Base-by-base conservation (phyloP, 176 grass and related monocot genomes). In the Alopecurus myosuroides region DNA sequence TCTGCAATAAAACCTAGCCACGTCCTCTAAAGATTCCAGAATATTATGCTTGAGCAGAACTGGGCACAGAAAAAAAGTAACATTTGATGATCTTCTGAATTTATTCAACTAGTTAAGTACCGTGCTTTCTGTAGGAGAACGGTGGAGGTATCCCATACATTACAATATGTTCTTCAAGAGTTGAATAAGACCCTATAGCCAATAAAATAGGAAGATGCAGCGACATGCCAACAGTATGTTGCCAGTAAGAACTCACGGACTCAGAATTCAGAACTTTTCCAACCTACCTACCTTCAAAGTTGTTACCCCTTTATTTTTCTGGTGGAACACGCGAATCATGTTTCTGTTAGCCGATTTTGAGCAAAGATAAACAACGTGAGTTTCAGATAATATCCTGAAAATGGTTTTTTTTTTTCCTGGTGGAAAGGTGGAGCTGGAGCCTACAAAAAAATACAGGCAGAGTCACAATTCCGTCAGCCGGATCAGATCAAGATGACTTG, bases 131-230 rank as follows among this genome's bases (percentile, higher is more conserved):
- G 84, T 94, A 61, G 25, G 84, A 52, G 86, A 89, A 79, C 1
- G 18, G 57, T 33, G 77, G 17, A 31, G 64, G 76, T 90, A 68
- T 94, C 88, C 69, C 88, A 87, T 75, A 92, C 79, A 62, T 79
- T 82, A 55, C 79, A 62, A 82, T 82, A 55, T 89, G 81, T 63
- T 82, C 80, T 86, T 90, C 76, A 51, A 90, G 70, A 97, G 86
- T 88, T 88, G 79, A 74, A 36, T 76, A 36, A 76, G 11, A 2
- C 6, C 29, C 11, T n/a, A 4, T 35, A 22, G 22, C 52, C 52
- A 22, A n/a, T 22, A 55, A 10, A 49, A 22, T 10, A 55, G 88
- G 81, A 84, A 87, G 81, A 81, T 91, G 77, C 50, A 84, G 81
- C 29, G 29, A 33, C 30, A 25, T 67, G 29, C 63, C 84, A 62